Evolutionary conservation across 179 eudicot genomes (phyloP).

Genomic region (Amaranthus tricolor): DNA sequence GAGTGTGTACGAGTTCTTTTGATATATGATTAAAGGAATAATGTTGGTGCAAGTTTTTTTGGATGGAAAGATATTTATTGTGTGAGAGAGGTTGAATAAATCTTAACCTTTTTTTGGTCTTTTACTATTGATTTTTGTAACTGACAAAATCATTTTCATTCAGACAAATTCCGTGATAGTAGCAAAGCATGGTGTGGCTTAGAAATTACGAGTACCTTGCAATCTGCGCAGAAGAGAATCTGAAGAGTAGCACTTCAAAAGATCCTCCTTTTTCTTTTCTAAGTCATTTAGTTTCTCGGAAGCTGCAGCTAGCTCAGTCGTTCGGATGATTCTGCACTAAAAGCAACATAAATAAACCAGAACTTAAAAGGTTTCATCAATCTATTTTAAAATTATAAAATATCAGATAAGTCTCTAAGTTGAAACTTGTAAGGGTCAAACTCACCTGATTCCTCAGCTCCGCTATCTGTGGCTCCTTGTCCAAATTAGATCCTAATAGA

Average conservation of each 20-base stretch:
- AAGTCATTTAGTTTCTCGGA: conserved; percentile 68
- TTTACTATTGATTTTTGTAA: no score
- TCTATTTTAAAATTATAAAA: not conserved
- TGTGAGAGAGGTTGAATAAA: no score
- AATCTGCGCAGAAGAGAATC: conserved; percentile 53
- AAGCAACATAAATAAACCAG: conserved; percentile 8
- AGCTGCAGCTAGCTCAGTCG: conserved; percentile 82
- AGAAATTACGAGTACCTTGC: conserved; percentile 39
- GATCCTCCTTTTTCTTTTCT: conserved; percentile 61
- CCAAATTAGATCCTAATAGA: conserved; percentile 70
- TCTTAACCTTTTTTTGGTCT: no score
- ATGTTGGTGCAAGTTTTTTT: no score
- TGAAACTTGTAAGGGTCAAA: not conserved
- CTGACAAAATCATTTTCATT: no score
- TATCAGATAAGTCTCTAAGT: not conserved
- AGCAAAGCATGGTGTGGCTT: no score
- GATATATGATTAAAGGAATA: no score
- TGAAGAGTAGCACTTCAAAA: conserved; percentile 54
- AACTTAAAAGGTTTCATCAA: not conserved
- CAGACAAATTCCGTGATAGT: no score
- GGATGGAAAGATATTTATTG: no score
- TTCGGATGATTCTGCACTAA: conserved; percentile 77
- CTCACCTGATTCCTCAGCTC: conserved; percentile 89
- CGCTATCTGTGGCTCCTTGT: conserved; percentile 73
- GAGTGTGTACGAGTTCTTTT: no score